phyloP scores from a whole-genome alignment of 345 rosid genomes.

The Eucalyptus pauciflora region DNA sequence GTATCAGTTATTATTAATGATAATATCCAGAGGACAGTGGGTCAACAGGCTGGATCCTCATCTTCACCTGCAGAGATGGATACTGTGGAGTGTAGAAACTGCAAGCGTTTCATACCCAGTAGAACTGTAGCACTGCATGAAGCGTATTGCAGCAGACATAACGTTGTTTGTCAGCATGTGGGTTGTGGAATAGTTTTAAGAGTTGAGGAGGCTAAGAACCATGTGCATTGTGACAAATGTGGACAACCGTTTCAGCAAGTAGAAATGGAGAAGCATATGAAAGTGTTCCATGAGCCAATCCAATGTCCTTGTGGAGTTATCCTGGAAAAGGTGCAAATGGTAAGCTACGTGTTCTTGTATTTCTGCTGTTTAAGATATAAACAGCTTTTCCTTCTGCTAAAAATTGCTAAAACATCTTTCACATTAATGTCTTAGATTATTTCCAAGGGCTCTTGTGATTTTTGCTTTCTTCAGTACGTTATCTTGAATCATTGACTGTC shows the following conservation, averaged over 20 bases:
- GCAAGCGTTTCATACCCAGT: slow-evolving; percentile 77
- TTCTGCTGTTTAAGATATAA: not conserved
- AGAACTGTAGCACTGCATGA: slow-evolving; percentile 78
- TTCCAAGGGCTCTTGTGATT: not conserved
- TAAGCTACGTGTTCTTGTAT: slow-evolving; percentile 4
- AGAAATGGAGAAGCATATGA: slow-evolving; percentile 90
- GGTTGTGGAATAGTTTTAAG: slow-evolving; percentile 81
- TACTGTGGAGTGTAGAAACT: slow-evolving; percentile 74
- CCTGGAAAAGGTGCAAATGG: slow-evolving; percentile 89
- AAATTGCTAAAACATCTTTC: not conserved
- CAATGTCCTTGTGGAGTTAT: slow-evolving; percentile 71
- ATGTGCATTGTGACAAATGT: slow-evolving; percentile 75
- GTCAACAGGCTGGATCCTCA: slow-evolving; percentile 42
- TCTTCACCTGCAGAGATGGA: slow-evolving; percentile 53
- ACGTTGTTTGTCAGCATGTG: slow-evolving; percentile 50
- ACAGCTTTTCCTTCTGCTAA: not conserved
- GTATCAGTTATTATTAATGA: slow-evolving; percentile 43
- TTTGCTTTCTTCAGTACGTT: not conserved
- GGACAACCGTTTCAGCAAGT: slow-evolving; percentile 67
- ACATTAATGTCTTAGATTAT: not conserved
- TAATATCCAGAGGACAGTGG: slow-evolving; percentile 21
- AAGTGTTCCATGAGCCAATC: slow-evolving; percentile 81
- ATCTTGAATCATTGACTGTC: not conserved
- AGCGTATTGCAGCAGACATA: slow-evolving; percentile 81
- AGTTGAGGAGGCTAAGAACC: slow-evolving; percentile 62